Evolutionary conservation across 1,284 basidiomycete species (phyloP), one percentile per base, ranked within the genome.

Genomic region (Puccinia coronata): DNA sequence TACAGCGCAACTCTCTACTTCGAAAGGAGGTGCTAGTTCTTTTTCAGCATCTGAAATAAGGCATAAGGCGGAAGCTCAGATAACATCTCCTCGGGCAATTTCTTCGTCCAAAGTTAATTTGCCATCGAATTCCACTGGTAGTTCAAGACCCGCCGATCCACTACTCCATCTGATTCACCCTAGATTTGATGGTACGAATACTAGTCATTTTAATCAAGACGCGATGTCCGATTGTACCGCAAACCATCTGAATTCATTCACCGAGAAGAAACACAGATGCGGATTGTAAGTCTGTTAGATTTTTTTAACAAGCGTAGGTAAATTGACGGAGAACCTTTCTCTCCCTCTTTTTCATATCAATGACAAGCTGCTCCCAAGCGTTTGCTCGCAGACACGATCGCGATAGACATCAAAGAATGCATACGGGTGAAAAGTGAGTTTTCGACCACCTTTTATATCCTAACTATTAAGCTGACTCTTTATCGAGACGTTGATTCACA

Each of bases 381-480:
- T 79, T 79, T 61, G 77, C 77, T 12, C 39, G 77, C 57, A 55
- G 77, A 41, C 77, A 79, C 55, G 77, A 79, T 25, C 77, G 77
- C 20, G 77, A 79, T 51, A 25, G 77, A 36, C 77, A 79, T 53
- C 61, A 79, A 61, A 79, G 77, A 71, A 79, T 79, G 77, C 77
- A 79, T 25, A 79, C 77, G 28, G 77, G 77, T 71, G 77, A 79
- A 79, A 79, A 79, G 77, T 79, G 41, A n/a, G 77, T 43, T 28
- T 59, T 36, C 18, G 6, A 47, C 39, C 36, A 59, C n/a, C 57
- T 75, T n/a, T 11, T n/a, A 47, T 31, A n/a, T 63, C 6, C 43
- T 2, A 49, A 3, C 47, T 20, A 18, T 69, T 28, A 57, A 73
- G 20, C 51, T 57, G 31, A 55, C 39, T 51, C 14, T 36, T 14